Evolutionary conservation across 208 protist genomes (phyloP), one percentile per base, ranked within the genome.

Genomic region (Wallacemonas sp.): DNA sequence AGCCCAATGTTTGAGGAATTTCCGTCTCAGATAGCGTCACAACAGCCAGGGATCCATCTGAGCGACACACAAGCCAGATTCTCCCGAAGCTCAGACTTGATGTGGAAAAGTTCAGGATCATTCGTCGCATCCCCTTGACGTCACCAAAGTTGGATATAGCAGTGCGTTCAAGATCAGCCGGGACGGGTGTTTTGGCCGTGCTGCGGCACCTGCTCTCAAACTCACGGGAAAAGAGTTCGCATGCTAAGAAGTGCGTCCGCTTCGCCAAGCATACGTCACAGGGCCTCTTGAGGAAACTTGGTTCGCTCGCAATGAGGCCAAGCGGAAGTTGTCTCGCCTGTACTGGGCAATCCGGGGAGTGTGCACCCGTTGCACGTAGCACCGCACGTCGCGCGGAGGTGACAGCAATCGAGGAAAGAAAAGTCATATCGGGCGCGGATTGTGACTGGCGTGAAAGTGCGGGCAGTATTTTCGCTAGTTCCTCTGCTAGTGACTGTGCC

Each of bases 201-300:
- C 21, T 21, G 31, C n/a, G 46, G n/a, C 22, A 12, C 59, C 24
- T 36, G 22, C 71, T 60, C 49, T 80, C 82, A 31, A 96, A 82
- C 51, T 87, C 67, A 5, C 53, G 42, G 27, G 78, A 86, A 58
- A 93, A 96, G 19, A 83, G 30, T 39, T 83, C 77, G n/a, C 68
- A 83, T 4, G 90, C 66, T 45, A 96, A 58, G 60, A 86, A 91
- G 54, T 96, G 79, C n/a, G 84, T 71, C 14, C 85, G 79, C 33
- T 79, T 62, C 0, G 62, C 62, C 22, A 92, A 62, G 61, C 90
- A 96, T 21, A 47, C 42, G 0, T 55, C 24, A 58, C 90, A 96
- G 21, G 83, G 86, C 3, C 63, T 61, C 14, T 66, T 66, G n/a
- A 75, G 26, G 67, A 90, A 91, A 19, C 65, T 75, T 2, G 42